Percentiles rank a stretch among this genome's conserved stretches.
These are phyloP conservation scores for Scenedesmus sp. DNA, from an alignment of 163 green algal genomes.

Conservation along the genomic window DNA sequence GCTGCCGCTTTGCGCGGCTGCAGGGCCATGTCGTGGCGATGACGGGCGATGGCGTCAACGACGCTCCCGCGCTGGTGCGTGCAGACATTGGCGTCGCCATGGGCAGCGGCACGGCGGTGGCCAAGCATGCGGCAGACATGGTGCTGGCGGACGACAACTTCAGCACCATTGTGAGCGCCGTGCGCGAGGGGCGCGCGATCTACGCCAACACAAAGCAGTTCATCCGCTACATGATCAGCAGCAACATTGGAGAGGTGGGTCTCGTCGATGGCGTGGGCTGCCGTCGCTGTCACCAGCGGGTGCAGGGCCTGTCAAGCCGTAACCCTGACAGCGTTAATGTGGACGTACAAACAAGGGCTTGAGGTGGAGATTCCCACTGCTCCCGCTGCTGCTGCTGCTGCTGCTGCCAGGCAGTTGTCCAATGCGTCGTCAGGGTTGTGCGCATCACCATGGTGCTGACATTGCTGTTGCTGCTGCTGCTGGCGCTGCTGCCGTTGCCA, in stretches of 20 bases:
- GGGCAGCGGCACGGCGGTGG: constrained; percentile 94
- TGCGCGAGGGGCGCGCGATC: constrained; percentile 93
- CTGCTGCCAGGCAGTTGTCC: too few species aligned
- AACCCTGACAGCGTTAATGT: background rate
- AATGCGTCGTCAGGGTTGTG: too few species aligned
- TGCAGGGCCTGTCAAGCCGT: background rate
- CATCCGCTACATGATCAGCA: constrained; percentile 99
- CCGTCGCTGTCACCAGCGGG: background rate
- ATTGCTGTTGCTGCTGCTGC: background rate
- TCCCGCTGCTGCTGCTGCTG: too few species aligned
- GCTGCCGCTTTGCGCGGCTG: too few species aligned
- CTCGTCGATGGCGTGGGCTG: too few species aligned
- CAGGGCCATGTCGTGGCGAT: constrained; percentile 92
- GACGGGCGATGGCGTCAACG: constrained; percentile 97
- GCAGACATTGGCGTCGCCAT: constrained; percentile 98
- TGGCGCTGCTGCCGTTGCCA: constrained; percentile 29
- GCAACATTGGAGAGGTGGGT: constrained; percentile 96
- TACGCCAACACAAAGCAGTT: constrained; percentile 99
- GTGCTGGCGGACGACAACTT: constrained; percentile 81
- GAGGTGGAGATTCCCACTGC: too few species aligned
- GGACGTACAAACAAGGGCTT: too few species aligned
- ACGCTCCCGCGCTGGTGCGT: constrained; percentile 89
- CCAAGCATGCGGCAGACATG: constrained; percentile 90
- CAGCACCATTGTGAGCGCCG: constrained; percentile 91
- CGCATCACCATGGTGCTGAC: background rate